These are phyloP conservation scores for Babesia sp. DNA, from an alignment of 169 alveolate genomes.

Conservation along the genomic window DNA sequence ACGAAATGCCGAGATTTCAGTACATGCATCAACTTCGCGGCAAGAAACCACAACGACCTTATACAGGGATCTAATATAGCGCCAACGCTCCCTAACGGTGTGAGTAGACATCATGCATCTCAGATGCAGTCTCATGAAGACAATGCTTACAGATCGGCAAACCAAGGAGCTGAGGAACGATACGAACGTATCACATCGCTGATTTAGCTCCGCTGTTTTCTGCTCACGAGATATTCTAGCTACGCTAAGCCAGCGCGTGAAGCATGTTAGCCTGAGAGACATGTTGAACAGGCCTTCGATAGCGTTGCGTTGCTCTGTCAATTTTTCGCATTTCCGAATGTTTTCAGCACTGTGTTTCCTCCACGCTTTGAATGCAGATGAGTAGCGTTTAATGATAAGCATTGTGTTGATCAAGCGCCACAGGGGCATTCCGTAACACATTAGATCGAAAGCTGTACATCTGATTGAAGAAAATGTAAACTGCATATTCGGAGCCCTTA, in stretches of 20 bases:
- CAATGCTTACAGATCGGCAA: conserved; percentile 12
- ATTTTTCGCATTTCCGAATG: background rate
- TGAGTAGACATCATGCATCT: background rate
- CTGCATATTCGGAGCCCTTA: background rate
- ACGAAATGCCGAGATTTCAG: conserved; percentile 15
- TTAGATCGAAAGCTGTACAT: conserved; percentile 17
- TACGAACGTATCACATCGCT: conserved; percentile 7
- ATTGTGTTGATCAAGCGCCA: conserved; percentile 14
- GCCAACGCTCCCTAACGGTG: conserved; percentile 8
- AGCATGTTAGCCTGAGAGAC: background rate
- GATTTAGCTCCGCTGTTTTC: background rate
- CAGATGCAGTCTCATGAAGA: conserved; percentile 27
- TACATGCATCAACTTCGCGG: conserved; percentile 4
- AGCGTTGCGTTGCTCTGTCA: background rate
- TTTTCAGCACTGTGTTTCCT: background rate
- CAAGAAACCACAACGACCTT: conserved; percentile 18
- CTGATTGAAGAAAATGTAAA: background rate
- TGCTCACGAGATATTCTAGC: background rate
- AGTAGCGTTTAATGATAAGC: background rate
- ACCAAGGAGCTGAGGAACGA: conserved; percentile 5
- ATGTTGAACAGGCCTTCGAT: background rate
- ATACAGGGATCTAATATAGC: background rate
- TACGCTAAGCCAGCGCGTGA: conserved; percentile 4
- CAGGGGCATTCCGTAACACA: conserved; percentile 16
- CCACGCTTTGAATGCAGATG: conserved; percentile 18